Evolutionary conservation across 306 rosid species (phyloP), one percentile per base, ranked within the genome.

Genomic region (Prunus kanzakura): DNA sequence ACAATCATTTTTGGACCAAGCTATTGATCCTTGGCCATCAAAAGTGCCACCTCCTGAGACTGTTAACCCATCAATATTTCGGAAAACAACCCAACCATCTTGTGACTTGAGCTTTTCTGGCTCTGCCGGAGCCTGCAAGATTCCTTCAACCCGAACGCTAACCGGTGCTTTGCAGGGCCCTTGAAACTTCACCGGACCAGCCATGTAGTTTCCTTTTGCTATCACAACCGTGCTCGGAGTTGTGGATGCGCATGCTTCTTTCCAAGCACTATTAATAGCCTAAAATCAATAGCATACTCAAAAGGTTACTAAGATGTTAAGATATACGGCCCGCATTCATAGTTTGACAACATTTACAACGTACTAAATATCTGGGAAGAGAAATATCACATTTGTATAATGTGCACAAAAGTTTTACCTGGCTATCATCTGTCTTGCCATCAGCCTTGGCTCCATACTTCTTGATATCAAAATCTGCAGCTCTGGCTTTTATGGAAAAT

Each of bases 391-490:
- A 38, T 38, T 38, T 38, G 9, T 38, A 38, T 38, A 8, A 55
- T 3, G 61, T 4, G 15, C 7, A 23, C 4, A 11, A 22, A 22
- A 38, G 5, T 60, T 22, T 12, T 60, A 82, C 86, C 88, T 23
- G 32, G 46, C 78, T 82, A 47, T 82, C 82, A 58, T 82, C 88
- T 9, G 84, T 69, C 11, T 25, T 58, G 15, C 77, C 85, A 10
- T 80, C 82, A 4, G 78, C 84, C 67, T 58, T 65, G 47, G 87
- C 89, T 45, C 89, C 87, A 41, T 67, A 80, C 13, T 30, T 77
- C 47, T 47, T 77, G 45, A 83, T 52, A 58, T 82, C 60, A 27
- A 86, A 80, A 30, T 49, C 82, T 69, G 29, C 50, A 76, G 69
- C 82, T 29, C 77, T 32, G 41, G 55, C 78, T 25, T 12, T 49